Percentiles rank a stretch among this genome's conserved stretches.
Evolutionary conservation across 495 filamentous ascomycete genomes (phyloP).

Genomic region (Neurospora tetraspora): DNA sequence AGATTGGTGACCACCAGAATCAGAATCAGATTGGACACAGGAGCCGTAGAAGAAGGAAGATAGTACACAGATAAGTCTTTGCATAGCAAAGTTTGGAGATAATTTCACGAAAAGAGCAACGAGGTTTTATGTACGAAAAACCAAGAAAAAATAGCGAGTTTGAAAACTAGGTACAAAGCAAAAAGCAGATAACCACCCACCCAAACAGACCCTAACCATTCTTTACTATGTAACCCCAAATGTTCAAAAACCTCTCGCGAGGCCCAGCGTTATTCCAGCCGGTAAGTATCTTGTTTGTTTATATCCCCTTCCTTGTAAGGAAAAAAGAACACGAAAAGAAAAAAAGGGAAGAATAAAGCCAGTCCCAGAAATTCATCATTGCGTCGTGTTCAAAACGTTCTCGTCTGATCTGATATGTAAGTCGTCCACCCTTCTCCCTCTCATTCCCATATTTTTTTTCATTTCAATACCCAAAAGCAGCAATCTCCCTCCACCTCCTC

Average conservation of each 20-base stretch:
- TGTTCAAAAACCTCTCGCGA: neutral
- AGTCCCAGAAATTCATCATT: neutral
- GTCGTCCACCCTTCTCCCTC: no score
- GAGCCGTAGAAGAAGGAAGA: no score
- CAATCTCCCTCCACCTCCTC: conserved; percentile 15
- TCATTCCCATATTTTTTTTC: no score
- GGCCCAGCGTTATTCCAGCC: neutral
- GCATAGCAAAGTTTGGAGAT: no score
- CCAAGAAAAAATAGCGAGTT: neutral
- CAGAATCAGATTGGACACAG: no score
- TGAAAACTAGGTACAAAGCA: neutral
- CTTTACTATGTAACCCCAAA: neutral
- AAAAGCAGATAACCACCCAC: neutral
- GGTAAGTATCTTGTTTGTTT: neutral
- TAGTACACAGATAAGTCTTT: no score
- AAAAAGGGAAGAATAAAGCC: neutral
- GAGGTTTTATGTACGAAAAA: neutral
- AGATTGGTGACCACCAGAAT: no score
- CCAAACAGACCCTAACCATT: neutral
- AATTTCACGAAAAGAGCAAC: no score
- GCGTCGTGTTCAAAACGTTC: no score
- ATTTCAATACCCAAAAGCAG: neutral
- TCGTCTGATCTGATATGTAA: no score
- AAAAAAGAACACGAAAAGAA: neutral
- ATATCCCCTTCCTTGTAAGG: neutral